A percentile compares a stretch with the other conserved stretches of the same genome.
phyloP scores from a whole-genome alignment of 2,329 filamentous ascomycete species.

The Dactylellina parvicollis region DNA sequence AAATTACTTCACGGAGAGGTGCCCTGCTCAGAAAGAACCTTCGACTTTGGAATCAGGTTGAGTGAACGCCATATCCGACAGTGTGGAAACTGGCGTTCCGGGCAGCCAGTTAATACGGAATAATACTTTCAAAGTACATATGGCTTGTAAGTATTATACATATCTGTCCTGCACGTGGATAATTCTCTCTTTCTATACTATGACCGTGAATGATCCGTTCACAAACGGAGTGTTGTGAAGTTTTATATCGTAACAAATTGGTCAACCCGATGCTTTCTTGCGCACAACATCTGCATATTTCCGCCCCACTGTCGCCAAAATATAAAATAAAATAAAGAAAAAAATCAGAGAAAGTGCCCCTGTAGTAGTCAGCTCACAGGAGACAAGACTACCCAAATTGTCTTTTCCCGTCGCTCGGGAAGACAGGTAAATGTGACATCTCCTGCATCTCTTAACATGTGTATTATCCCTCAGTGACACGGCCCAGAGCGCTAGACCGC shows the following conservation, averaged over 20 bases:
- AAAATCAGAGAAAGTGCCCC: too few relatives aligned
- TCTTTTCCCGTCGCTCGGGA: constrained; percentile 22
- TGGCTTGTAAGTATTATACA: background rate
- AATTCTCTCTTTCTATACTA: background rate
- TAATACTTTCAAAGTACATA: too few relatives aligned
- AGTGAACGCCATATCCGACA: background rate
- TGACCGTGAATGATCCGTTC: constrained; percentile 1
- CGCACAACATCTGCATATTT: background rate
- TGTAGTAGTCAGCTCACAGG: background rate
- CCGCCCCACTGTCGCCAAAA: too few relatives aligned
- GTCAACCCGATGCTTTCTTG: background rate
- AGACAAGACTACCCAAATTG: background rate
- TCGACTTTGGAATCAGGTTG: background rate
- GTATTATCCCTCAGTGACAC: constrained; percentile 39
- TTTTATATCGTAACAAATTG: constrained; percentile 41
- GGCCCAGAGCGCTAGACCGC: constrained; percentile 31
- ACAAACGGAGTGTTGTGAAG: constrained; percentile 9
- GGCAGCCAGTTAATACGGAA: background rate
- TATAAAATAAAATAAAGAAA: too few relatives aligned
- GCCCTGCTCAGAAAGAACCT: too few relatives aligned
- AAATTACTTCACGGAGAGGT: too few relatives aligned
- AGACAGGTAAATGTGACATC: constrained; percentile 24
- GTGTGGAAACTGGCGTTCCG: background rate
- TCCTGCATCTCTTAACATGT: constrained; percentile 28
- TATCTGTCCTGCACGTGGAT: background rate